Conservation (phyloP, 2,329 filamentous ascomycete species). For the Aspergillus candidus region DNA sequence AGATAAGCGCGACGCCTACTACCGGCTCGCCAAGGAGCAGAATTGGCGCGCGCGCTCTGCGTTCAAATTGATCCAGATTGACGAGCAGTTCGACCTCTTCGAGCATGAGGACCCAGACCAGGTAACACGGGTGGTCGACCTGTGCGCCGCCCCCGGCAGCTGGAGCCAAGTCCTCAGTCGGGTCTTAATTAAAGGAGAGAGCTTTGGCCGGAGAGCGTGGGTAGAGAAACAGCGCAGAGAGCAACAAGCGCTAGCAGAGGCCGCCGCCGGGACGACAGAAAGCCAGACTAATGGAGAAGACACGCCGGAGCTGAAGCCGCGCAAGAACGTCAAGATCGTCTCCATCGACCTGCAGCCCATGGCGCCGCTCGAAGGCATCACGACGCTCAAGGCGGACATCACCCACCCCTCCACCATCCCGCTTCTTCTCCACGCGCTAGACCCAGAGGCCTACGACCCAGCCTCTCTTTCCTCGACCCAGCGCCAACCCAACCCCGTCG, state of each 20-base stretch:
- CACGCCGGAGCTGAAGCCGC: conserved; percentile 40
- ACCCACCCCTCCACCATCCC: conserved; percentile 95
- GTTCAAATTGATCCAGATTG: conserved; percentile 93
- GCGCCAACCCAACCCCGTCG: conserved; percentile 68
- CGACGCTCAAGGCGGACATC: conserved; percentile 88
- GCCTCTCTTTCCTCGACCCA: conserved; percentile 33
- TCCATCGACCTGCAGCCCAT: conserved; percentile 95
- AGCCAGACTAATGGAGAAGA: conserved; percentile 23
- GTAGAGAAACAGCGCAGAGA: conserved; percentile 71
- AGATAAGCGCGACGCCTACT: conserved; percentile 97
- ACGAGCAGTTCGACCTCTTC: conserved; percentile 94
- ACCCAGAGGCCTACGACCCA: conserved; percentile 57
- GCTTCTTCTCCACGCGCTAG: conserved; percentile 75
- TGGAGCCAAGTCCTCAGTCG: conserved; percentile 97
- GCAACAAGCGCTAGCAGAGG: conserved; percentile 21
- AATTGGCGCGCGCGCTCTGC: conserved; percentile 95
- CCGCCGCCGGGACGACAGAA: conserved; percentile 20
- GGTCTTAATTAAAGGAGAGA: conserved; percentile 87
- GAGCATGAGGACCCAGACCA: conserved; percentile 52
- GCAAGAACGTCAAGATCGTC: conserved; percentile 82
- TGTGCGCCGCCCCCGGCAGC: conserved; percentile 91
- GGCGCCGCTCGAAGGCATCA: conserved; percentile 85
- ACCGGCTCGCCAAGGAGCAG: conserved; percentile 95
- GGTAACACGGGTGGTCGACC: conserved; percentile 87
- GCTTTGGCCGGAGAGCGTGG: conserved; percentile 80